phyloP scores from a whole-genome alignment of 2,329 filamentous ascomycete genomes.

The Diaporthe australafricana region DNA sequence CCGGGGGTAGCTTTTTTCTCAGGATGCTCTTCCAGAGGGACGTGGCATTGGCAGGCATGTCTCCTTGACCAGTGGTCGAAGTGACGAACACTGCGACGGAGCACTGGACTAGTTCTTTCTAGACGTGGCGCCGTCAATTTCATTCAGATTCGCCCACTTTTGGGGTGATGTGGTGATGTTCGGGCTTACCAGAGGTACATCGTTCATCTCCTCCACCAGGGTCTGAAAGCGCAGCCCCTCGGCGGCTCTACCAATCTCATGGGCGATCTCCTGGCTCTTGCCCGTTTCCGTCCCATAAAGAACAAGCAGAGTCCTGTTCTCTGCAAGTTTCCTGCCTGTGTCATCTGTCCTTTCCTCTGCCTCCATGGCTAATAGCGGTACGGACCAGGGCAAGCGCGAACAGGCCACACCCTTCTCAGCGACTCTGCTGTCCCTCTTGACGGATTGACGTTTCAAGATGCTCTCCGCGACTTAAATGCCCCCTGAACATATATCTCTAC shows the following conservation, averaged over 20 bases:
- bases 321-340: constrained; percentile 37
- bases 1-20: constrained; percentile 79
- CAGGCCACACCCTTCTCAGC: neutral
- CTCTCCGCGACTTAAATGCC: neutral
- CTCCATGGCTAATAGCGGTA: constrained; percentile 14
- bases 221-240: constrained; percentile 84
- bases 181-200: constrained; percentile 76
- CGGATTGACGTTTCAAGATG: neutral
- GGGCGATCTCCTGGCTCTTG: constrained; percentile 90
- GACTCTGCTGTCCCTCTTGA: neutral
- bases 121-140: constrained; percentile 2
- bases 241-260: constrained; percentile 80
- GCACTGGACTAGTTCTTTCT: constrained; percentile 64
- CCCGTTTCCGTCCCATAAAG: constrained; percentile 96
- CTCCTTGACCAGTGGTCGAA: constrained; percentile 95
- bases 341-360: constrained; percentile 19
- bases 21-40: constrained; percentile 88
- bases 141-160: neutral
- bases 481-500: neutral
- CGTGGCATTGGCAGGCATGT: constrained; percentile 86
- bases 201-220: constrained; percentile 81
- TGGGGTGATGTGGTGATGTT: neutral
- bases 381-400: neutral
- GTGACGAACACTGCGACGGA: constrained; percentile 81
- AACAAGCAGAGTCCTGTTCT: constrained; percentile 68